phyloP scores from a whole-genome alignment of 345 rosid species.

The Lepidium didymum region DNA sequence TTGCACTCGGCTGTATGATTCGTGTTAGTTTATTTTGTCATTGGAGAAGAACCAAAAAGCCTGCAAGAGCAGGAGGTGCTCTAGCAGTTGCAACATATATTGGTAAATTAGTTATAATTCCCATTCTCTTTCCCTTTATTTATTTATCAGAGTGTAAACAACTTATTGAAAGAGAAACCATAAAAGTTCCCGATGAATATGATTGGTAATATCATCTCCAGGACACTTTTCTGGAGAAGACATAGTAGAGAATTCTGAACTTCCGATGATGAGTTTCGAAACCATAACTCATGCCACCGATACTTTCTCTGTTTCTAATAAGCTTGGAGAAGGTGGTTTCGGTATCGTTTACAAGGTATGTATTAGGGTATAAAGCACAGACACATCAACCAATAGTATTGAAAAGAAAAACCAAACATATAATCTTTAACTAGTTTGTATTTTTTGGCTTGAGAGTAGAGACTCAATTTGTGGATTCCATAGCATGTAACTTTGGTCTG shows the following conservation, averaged over 20 bases:
- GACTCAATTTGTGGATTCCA: no score
- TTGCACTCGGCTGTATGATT: neutral
- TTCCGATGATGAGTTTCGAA: neutral
- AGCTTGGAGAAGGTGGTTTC: conserved; percentile 25
- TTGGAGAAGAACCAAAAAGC: neutral
- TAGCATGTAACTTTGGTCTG: no score
- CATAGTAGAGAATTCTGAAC: conserved; percentile 8
- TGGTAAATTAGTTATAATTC: neutral
- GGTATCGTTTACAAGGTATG: conserved; percentile 63
- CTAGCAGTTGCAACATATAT: neutral
- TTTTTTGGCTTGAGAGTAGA: no score
- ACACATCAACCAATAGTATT: neutral
- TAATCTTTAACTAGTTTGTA: neutral
- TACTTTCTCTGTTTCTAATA: neutral
- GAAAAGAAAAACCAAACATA: no score
- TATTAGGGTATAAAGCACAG: no score
- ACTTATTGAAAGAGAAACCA: neutral
- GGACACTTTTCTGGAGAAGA: neutral
- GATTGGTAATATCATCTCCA: neutral
- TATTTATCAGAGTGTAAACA: no score
- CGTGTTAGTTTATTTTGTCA: no score
- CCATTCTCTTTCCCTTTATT: no score
- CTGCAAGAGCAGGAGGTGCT: neutral
- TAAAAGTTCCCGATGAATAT: neutral
- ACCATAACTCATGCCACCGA: neutral